A percentile compares a stretch with the other conserved stretches of the same genome.
Conservation (phyloP, 176 grass and related monocot species). For the Themeda triandra region DNA sequence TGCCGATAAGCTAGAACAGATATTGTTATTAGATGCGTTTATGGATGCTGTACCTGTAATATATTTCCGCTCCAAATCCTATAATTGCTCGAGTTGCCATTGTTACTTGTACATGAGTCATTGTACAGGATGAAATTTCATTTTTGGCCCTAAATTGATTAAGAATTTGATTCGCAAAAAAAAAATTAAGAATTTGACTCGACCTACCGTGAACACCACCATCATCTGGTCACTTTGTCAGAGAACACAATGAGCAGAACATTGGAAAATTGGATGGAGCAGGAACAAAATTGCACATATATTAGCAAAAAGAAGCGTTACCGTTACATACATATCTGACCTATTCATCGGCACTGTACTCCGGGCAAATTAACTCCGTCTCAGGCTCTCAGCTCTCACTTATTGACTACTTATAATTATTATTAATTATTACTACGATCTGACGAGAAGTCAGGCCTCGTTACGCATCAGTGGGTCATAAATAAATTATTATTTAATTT, state of each 20-base stretch:
- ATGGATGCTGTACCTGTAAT: neutral
- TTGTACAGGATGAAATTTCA: neutral
- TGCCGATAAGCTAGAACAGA: neutral
- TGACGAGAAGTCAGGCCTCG: conserved; percentile 46
- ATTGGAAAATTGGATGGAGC: neutral
- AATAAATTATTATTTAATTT: conserved; percentile 30
- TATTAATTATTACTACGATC: conserved; percentile 26
- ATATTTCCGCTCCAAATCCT: conserved; percentile 22
- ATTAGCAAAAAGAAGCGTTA: conserved; percentile 28
- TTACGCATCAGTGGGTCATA: conserved; percentile 23
- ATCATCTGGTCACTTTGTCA: neutral
- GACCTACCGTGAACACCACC: neutral
- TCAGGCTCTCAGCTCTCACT: conserved; percentile 11
- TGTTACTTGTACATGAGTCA: neutral
- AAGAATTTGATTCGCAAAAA: neutral
- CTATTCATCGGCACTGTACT: conserved; percentile 36
- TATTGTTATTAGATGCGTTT: neutral
- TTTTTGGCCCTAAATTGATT: neutral
- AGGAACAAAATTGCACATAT: conserved; percentile 50
- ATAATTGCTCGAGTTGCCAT: neutral
- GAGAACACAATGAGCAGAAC: neutral
- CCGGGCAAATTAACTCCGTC: conserved; percentile 18
- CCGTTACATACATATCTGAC: conserved; percentile 30
- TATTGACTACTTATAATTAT: conserved; percentile 3
- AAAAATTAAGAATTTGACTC: neutral